Conservation (phyloP, 495 filamentous ascomycete species). For the Cladorrhinum samala region DNA sequence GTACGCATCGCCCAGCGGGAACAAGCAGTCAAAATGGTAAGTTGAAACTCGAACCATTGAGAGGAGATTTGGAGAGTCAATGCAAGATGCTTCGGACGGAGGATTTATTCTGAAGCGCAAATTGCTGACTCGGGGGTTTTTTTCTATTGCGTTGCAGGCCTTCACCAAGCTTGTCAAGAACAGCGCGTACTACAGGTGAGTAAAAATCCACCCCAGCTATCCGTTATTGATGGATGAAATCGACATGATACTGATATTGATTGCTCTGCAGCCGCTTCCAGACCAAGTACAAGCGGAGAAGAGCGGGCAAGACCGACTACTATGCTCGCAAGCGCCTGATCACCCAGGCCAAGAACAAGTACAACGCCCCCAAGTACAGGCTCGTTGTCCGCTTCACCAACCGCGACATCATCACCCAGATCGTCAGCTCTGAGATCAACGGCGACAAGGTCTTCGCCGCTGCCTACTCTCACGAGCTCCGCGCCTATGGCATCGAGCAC, state of each 20-base stretch:
- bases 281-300: conserved; percentile 98
- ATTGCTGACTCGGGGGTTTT: conserved; percentile 87
- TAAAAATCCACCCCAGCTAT: conserved; percentile 5
- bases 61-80: conserved; percentile 63
- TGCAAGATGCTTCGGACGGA: conserved; percentile 94
- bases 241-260: too few species aligned
- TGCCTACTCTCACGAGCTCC: conserved; percentile 97
- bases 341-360: conserved; percentile 99
- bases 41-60: conserved; percentile 27
- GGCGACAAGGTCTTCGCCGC: conserved; percentile 93
- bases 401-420: conserved; percentile 97
- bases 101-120: conserved; percentile 79
- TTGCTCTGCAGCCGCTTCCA: conserved; percentile 95
- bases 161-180: conserved; percentile 96
- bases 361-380: conserved; percentile 98
- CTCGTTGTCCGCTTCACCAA: conserved; percentile 99
- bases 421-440: conserved; percentile 91
- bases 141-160: conserved; percentile 64
- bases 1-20: conserved; percentile 28
- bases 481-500: conserved; percentile 92
- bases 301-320: conserved; percentile 99
- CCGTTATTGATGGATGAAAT: too few species aligned
- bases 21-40: conserved; percentile 55
- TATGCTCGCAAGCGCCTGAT: conserved; percentile 99
- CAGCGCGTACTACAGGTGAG: conserved; percentile 95